A percentile compares a stretch with the other conserved stretches of the same genome.
Conservation (phyloP, 352 stramenopile genomes). For the Pythium sp. region DNA sequence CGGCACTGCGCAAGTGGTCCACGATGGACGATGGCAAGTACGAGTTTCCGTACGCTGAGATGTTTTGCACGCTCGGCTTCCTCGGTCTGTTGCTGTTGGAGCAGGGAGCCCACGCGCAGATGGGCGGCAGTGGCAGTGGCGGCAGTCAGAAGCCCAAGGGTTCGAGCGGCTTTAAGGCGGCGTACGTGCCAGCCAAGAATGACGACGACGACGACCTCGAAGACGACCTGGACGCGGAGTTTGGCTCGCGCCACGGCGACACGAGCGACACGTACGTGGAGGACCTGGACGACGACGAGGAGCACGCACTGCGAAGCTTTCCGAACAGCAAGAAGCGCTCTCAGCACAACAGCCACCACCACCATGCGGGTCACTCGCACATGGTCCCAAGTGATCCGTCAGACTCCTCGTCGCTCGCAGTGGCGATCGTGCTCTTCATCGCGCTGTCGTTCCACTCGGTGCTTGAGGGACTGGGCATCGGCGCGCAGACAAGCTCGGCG, state of each 20-base stretch:
- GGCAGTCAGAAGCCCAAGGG: constrained; percentile 1
- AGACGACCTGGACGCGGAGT: constrained; percentile 27
- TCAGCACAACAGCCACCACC: constrained; percentile 11
- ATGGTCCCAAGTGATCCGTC: constrained; percentile 19
- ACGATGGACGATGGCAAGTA: constrained; percentile 55
- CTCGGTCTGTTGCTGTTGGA: constrained; percentile 65
- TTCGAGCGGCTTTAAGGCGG: background rate
- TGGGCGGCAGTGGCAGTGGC: constrained; percentile 12
- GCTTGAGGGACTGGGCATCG: constrained; percentile 72
- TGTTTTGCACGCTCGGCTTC: constrained; percentile 76
- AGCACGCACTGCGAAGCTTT: constrained; percentile 9
- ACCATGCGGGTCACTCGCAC: constrained; percentile 33
- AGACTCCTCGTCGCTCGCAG: constrained; percentile 34
- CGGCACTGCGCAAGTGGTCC: constrained; percentile 62
- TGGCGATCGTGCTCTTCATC: constrained; percentile 73
- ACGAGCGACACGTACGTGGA: constrained; percentile 38
- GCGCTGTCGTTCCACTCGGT: constrained; percentile 83
- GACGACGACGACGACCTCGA: constrained; percentile 27
- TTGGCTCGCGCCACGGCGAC: constrained; percentile 37
- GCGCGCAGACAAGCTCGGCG: constrained; percentile 59
- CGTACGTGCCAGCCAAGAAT: constrained; percentile 27
- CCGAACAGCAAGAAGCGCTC: constrained; percentile 18
- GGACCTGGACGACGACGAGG: constrained; percentile 37
- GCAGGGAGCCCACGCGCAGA: constrained; percentile 51
- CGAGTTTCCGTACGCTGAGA: constrained; percentile 75